phyloP scores from a whole-genome alignment of 177 flowering plant genomes.

The Tripterygium wilfordii region DNA sequence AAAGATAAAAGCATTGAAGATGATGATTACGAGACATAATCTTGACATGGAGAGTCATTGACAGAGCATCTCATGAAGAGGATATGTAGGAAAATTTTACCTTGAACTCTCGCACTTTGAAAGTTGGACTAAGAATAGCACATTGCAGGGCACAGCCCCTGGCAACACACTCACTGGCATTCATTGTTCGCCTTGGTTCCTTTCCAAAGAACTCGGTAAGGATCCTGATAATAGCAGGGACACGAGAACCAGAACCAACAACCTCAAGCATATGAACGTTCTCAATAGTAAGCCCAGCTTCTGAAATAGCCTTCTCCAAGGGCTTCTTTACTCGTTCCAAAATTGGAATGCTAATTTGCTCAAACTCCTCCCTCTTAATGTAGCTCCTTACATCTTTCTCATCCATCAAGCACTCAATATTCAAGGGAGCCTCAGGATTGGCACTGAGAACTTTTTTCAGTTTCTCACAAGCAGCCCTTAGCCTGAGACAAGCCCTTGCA shows the following conservation, averaged over 20 bases:
- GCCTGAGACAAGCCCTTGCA: slow-evolving; percentile 79
- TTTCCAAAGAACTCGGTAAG: slow-evolving; percentile 84
- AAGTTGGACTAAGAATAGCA: slow-evolving; percentile 94
- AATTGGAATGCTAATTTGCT: slow-evolving; percentile 70
- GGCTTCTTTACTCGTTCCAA: slow-evolving; percentile 87
- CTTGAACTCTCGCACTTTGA: slow-evolving; percentile 94
- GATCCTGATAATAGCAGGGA: slow-evolving; percentile 79
- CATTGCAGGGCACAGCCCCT: slow-evolving; percentile 85
- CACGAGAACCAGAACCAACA: slow-evolving; percentile 90
- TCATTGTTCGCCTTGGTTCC: slow-evolving; percentile 96
- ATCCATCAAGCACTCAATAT: slow-evolving; percentile 93
- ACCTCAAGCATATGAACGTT: slow-evolving; percentile 80
- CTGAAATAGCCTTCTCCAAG: slow-evolving; percentile 74
- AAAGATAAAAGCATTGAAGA: too few species aligned
- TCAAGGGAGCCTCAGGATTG: slow-evolving; percentile 82
- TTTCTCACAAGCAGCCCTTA: slow-evolving; percentile 81
- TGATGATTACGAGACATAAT: too few species aligned
- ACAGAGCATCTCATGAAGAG: background rate
- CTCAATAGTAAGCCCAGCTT: slow-evolving; percentile 67
- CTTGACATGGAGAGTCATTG: too few species aligned
- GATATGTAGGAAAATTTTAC: slow-evolving; percentile 26
- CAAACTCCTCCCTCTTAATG: slow-evolving; percentile 91
- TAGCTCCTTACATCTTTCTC: slow-evolving; percentile 89
- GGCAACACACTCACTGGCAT: slow-evolving; percentile 97
- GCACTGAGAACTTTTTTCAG: slow-evolving; percentile 91